Evolutionary conservation across 345 rosid species (phyloP).

Genomic region (Theobroma cacao): DNA sequence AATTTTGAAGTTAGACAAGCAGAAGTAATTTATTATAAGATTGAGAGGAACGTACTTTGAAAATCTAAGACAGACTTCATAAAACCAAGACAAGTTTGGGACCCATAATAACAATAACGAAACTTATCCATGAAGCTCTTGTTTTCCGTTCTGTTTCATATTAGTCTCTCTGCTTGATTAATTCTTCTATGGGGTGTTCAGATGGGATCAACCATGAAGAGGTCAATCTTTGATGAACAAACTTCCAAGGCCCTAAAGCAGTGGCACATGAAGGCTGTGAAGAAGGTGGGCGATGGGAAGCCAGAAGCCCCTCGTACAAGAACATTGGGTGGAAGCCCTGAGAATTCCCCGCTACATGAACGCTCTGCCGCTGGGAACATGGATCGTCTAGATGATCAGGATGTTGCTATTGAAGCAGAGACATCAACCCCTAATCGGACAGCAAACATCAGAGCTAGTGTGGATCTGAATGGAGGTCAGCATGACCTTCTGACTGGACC

Average conservation of each 20-base stretch:
- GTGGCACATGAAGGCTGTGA: constrained; percentile 75
- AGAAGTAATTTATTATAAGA: no score
- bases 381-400: background rate
- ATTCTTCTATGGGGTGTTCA: constrained; percentile 20
- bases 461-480: background rate
- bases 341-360: constrained; percentile 13
- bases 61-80: no score
- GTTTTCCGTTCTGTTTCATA: background rate
- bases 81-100: no score
- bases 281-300: constrained; percentile 44
- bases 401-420: constrained; percentile 19
- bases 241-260: constrained; percentile 75
- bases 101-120: no score
- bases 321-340: constrained; percentile 32
- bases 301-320: constrained; percentile 17
- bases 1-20: no score
- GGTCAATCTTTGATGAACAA: constrained; percentile 86
- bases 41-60: no score
- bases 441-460: background rate
- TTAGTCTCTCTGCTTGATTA: background rate
- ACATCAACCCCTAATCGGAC: constrained; percentile 15
- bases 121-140: background rate
- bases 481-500: background rate
- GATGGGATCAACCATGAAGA: constrained; percentile 99
- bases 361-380: background rate